phyloP scores from a whole-genome alignment of 1,284 basidiomycete species.

The Pyrrhoderma lamaoense region DNA sequence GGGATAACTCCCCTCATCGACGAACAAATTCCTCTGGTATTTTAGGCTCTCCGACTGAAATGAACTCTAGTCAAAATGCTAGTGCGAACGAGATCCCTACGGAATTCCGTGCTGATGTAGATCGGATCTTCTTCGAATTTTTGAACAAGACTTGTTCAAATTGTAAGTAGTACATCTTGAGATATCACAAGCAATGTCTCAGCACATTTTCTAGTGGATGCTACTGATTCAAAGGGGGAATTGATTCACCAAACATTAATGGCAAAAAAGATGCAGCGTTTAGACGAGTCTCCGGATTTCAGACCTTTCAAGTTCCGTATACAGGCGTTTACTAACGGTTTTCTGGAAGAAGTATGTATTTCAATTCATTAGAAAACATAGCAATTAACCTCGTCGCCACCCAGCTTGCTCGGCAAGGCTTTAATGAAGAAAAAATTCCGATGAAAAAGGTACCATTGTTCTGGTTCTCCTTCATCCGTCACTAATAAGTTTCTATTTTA shows the following conservation, averaged over 20 bases:
- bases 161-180: conserved; percentile 44
- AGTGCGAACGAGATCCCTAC: conserved; percentile 64
- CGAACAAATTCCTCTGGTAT: neutral
- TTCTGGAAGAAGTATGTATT: conserved; percentile 76
- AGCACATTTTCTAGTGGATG: conserved; percentile 61
- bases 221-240: conserved; percentile 90
- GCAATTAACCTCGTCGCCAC: conserved; percentile 16
- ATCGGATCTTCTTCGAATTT: conserved; percentile 88
- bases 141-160: conserved; percentile 88
- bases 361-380: conserved; percentile 14
- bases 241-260: conserved; percentile 97
- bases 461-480: conserved; percentile 17
- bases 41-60: conserved; percentile 8
- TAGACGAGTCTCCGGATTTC: conserved; percentile 95
- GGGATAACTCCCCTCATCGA: conserved; percentile 13
- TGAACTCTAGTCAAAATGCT: conserved; percentile 28
- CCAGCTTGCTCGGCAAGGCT: conserved; percentile 71
- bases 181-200: conserved; percentile 2
- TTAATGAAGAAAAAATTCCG: conserved; percentile 79
- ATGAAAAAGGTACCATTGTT: conserved; percentile 69
- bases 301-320: conserved; percentile 99
- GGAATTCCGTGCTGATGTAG: conserved; percentile 79
- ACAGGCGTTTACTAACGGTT: conserved; percentile 96
- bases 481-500: conserved; percentile 21
- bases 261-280: conserved; percentile 96